Evolutionary conservation across 2,329 filamentous ascomycete genomes (phyloP).

Genomic region (Beauveria sp.): DNA sequence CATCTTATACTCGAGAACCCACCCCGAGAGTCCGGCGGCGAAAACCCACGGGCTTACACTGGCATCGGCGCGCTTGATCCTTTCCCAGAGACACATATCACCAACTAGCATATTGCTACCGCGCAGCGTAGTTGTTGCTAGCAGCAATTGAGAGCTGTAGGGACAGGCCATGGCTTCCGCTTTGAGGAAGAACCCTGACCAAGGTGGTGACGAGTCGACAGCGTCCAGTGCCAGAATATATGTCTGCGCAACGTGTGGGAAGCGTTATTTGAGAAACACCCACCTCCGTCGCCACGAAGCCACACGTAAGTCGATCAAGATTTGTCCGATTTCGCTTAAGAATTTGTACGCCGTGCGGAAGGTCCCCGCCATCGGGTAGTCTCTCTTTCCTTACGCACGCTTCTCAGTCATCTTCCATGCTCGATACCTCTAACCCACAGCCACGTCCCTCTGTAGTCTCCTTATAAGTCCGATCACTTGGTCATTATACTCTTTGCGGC

Average conservation of each 20-base stretch:
- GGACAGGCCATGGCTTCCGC: not conserved
- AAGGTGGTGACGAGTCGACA: not conserved
- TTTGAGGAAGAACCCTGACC: not conserved
- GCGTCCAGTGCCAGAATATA: not conserved
- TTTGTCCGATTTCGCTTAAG: not conserved
- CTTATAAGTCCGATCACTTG: not conserved
- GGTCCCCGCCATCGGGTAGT: not conserved
- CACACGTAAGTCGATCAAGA: slow-evolving; percentile 17
- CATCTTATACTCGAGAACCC: not conserved
- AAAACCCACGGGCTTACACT: slow-evolving; percentile 2
- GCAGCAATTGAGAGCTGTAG: not conserved
- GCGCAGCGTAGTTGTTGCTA: no score
- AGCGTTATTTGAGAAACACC: slow-evolving; percentile 20
- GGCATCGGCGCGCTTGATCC: not conserved
- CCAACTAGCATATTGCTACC: no score
- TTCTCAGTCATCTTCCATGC: not conserved
- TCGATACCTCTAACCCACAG: not conserved
- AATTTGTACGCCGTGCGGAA: not conserved
- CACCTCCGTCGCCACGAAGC: slow-evolving; percentile 22
- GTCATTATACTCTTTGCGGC: not conserved
- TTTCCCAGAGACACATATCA: no score
- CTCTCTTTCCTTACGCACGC: not conserved
- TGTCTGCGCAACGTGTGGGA: slow-evolving; percentile 18
- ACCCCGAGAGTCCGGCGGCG: not conserved
- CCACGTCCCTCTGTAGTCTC: no score